Percentiles rank a stretch among this genome's conserved stretches.
Evolutionary conservation across 148 eudicot genomes (phyloP).

Genomic region (Rhododendron molle): DNA sequence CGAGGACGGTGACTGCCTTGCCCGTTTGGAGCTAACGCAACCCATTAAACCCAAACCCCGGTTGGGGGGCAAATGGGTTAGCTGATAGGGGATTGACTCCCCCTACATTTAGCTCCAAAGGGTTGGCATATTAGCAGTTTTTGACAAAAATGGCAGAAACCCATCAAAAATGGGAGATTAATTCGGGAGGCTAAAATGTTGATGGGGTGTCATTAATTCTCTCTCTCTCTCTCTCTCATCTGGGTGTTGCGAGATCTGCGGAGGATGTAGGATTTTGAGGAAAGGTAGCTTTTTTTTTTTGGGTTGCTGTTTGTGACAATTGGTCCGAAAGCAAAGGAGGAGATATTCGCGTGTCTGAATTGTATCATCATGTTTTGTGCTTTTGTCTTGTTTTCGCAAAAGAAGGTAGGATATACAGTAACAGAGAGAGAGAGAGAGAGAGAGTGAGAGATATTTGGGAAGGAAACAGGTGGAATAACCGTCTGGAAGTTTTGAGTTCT

Average conservation of each 20-base stretch:
- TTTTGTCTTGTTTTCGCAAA: conserved; percentile 17
- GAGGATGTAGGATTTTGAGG: conserved; percentile 13
- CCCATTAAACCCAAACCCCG: conserved; percentile 68
- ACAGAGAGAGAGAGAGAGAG: not conserved
- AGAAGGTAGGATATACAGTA: not conserved
- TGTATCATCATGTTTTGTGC: conserved; percentile 8
- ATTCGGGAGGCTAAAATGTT: conserved; percentile 11
- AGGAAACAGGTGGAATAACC: not conserved
- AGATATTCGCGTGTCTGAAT: conserved; percentile 22
- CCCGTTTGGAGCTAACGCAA: conserved; percentile 78
- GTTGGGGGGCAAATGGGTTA: conserved; percentile 19
- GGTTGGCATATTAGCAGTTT: not conserved
- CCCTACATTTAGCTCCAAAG: conserved; percentile 16
- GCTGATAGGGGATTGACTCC: conserved; percentile 5
- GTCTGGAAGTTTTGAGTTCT: not conserved
- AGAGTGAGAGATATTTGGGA: not conserved
- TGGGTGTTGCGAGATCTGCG: conserved; percentile 22
- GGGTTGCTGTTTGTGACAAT: conserved; percentile 3
- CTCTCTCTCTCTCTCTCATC: conserved; percentile 8
- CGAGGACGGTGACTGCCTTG: conserved; percentile 26
- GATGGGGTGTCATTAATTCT: conserved; percentile 10
- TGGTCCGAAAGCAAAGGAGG: conserved; percentile 9
- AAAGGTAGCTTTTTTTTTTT: not conserved
- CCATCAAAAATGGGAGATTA: conserved; percentile 11
- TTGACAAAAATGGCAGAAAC: conserved; percentile 2